Conservation (phyloP, 2,329 filamentous ascomycete genomes). For the Exophiala sp. region DNA sequence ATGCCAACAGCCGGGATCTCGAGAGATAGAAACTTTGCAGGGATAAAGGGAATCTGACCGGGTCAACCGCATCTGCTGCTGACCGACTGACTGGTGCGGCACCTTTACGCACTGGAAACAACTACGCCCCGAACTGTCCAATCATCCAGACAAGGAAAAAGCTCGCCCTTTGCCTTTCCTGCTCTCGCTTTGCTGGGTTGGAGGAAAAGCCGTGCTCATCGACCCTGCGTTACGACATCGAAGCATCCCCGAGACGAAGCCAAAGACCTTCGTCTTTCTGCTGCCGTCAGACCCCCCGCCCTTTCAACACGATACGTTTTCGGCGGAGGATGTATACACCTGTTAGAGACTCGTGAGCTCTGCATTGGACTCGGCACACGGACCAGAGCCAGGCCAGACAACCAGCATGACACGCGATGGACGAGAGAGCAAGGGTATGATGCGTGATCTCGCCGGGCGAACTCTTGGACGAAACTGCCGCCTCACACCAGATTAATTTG, state of each 20-base stretch:
- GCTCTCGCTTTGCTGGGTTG: background rate
- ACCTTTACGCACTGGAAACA: background rate
- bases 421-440: slow-evolving; percentile 19
- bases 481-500: background rate
- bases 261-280: background rate
- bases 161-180: background rate
- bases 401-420: slow-evolving; percentile 24
- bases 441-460: background rate
- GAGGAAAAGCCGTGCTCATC: background rate
- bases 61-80: background rate
- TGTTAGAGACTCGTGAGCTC: slow-evolving; percentile 9
- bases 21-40: background rate
- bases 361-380: slow-evolving; percentile 15
- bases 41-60: background rate
- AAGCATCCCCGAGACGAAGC: background rate
- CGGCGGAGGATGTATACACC: slow-evolving; percentile 12
- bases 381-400: slow-evolving; percentile 1
- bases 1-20: background rate
- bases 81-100: background rate
- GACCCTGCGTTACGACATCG: background rate
- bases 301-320: background rate
- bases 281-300: background rate
- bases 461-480: background rate
- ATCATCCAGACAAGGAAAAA: background rate
- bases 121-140: background rate